Evolutionary conservation across 495 filamentous ascomycete genomes (phyloP), one percentile per base, ranked within the genome.

Genomic region (Aspergillus hancockii): DNA sequence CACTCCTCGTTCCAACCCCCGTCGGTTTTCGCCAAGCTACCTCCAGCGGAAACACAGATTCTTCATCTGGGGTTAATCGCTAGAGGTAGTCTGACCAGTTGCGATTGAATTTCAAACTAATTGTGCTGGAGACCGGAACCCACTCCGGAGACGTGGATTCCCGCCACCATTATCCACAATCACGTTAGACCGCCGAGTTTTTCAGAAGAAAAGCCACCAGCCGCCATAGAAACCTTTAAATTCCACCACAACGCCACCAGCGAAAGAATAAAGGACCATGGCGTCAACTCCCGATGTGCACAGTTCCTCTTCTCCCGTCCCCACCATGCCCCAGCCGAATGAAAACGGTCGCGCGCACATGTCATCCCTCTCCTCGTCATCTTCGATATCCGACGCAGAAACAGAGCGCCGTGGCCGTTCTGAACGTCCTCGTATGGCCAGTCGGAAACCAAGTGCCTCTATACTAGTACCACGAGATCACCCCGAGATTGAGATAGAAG

Each of bases 381-480:
- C 77, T 43, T 79, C 77, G 32, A 75, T 78, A 65, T 79, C 77
- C 54, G 77, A 79, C 72, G 73, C 72, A 57, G 77, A 79, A 59
- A 72, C 66, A 41, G 75, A 78, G 49, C 77, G 77, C 36, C 72
- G 73, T 50, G 73, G 73, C 41, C 73, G 77, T 57, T 67, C 71
- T 28, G 75, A 79, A 68, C 86, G 67, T 62, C 82, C 73, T 64
- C 80, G 70, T 70, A 81, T 75, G 73, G 79, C 66, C 66, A 87
- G 82, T 65, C 82, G 90, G 38, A 90, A 90, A 73, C 87, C 86
- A 52, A 91, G 87, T 66, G 89, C 88, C 59, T 91, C 91, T 31
- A 89, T 92, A 62, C 87, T 95, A 58, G 85, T 93, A 18, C 88
- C 90, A 18, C 82, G 89, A 54, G 88, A 92, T 64, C 85, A 86